Base-by-base conservation (phyloP, 305 asterid genomes). In the Plantago coronopus region DNA sequence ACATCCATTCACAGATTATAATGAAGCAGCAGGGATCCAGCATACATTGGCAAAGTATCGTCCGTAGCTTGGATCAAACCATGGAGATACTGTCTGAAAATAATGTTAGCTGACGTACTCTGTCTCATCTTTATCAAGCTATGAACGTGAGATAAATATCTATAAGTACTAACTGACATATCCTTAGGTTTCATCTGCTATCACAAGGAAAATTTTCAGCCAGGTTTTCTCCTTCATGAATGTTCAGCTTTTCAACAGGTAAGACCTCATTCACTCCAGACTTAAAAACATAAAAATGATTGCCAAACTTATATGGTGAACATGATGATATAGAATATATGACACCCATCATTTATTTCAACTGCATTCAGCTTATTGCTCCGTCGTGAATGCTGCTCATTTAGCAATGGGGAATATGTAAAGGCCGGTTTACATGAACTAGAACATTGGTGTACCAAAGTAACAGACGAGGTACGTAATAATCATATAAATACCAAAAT, bases 241-340 rank as follows among this genome's bases (percentile, higher is more conserved):
- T 70, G 98, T 84, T 75, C 98, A 91, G 78, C 96, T 91, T 68
- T 83, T 91, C 79, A 91, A 91, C 74, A 91, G 98, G 98, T 80
- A 73, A 50, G 80, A 59, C 63, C 58, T 54, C 51, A 50, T 54
- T 54, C 72, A 56, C 69, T 66, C 48, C 16, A 23, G 40, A 51
- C 67, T 40, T 34, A 62, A 54, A 48, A 8, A 18, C 2, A 58
- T 21, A 69, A 31, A 16, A 9, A 37, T 62, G 22, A 45, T 61
- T 58, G 8, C 23, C 42, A 75, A 54, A 42, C 19, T 54, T 40
- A 29, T 50, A 43, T 59, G 54, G 56, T 63, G 51, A 63, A 9
- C 62, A 45, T 20, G 23, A 50, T 47, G 69, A 61, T 54, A 47
- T 63, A n/a, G n/a, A 59, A 17, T 40, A 48, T 19, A 19, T 3